phyloP scores from a whole-genome alignment of 2,329 filamentous ascomycete genomes.

The Plectosphaerella sp. region DNA sequence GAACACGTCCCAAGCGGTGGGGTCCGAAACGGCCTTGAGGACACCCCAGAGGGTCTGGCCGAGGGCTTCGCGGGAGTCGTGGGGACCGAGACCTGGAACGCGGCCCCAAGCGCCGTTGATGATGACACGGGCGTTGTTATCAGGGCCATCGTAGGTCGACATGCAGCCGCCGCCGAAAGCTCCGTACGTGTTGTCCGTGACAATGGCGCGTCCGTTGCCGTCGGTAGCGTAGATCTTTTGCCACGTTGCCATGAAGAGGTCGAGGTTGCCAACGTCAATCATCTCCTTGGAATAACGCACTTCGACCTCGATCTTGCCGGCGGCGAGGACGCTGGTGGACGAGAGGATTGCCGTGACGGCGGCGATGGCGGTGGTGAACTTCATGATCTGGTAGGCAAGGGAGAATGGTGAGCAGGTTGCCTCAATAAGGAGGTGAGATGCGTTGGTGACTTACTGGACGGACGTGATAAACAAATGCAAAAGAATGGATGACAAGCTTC shows the following conservation, averaged over 20 bases:
- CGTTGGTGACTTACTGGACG: too few relatives aligned
- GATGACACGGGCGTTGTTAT: constrained; percentile 9
- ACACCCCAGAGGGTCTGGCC: constrained; percentile 11
- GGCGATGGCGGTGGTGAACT: background rate
- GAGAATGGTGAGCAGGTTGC: too few relatives aligned
- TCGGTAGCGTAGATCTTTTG: constrained; percentile 10
- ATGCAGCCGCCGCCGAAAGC: constrained; percentile 9
- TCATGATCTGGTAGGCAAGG: background rate
- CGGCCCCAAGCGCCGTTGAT: constrained; percentile 13
- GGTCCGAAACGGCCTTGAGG: constrained; percentile 4
- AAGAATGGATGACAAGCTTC: too few relatives aligned
- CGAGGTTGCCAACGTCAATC: constrained; percentile 13
- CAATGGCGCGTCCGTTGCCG: constrained; percentile 10
- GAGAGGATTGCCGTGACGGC: constrained; percentile 2
- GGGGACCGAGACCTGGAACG: constrained; percentile 4
- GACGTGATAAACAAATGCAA: too few relatives aligned
- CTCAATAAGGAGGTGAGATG: too few relatives aligned
- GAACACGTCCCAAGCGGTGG: constrained; percentile 10
- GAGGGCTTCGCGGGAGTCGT: constrained; percentile 13
- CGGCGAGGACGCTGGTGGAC: background rate
- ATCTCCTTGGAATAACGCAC: constrained; percentile 12
- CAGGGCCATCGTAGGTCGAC: background rate
- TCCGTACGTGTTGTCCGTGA: constrained; percentile 6
- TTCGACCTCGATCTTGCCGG: constrained; percentile 9
- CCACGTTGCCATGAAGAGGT: constrained; percentile 10